Conservation (phyloP, 768 basidiomycete genomes). For the Astraeus odoratus region DNA sequence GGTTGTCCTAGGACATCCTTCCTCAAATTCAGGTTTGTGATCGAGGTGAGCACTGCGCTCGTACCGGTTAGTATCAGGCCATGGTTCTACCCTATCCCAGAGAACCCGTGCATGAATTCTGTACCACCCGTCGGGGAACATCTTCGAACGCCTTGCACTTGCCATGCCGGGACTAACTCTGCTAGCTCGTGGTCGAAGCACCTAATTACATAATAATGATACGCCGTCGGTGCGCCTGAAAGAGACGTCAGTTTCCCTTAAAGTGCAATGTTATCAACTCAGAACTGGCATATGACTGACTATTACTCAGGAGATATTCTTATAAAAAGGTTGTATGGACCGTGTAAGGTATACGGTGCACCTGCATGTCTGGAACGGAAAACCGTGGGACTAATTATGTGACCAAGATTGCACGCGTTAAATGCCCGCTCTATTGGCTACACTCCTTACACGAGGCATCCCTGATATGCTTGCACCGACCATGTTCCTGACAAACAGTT, state of each 20-base stretch:
- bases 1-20: no score
- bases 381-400: background rate
- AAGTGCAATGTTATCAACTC: background rate
- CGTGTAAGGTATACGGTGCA: background rate
- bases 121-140: no score
- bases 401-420: slow-evolving; percentile 2
- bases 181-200: background rate
- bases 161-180: background rate
- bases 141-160: background rate
- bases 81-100: no score
- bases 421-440: slow-evolving; percentile 19
- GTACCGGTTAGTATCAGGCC: no score
- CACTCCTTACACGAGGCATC: slow-evolving; percentile 26
- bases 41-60: no score
- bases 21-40: no score
- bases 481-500: slow-evolving; percentile 4
- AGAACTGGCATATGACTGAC: background rate
- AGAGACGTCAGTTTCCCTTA: background rate
- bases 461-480: slow-evolving; percentile 3
- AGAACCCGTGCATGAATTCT: no score
- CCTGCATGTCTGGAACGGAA: background rate
- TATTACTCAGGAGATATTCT: no score
- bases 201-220: background rate
- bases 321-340: background rate
- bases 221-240: background rate